Evolutionary conservation across 257 asterid genomes (phyloP), one percentile per base, ranked within the genome.

Genomic region (Fraxinus pennsylvanica): DNA sequence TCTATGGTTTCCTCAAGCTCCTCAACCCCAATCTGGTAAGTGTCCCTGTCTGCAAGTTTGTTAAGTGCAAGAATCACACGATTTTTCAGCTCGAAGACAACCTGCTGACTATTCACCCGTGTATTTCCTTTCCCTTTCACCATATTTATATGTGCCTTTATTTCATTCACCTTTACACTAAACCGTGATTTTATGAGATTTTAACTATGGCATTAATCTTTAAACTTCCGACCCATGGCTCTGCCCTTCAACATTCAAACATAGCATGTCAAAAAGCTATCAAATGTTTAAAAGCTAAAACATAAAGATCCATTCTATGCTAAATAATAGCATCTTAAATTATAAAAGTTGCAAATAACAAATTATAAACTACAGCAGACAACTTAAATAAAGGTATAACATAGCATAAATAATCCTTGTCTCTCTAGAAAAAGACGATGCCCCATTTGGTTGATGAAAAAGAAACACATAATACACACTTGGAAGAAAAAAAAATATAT

Each of bases 21-120:
- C 79, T 93, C 96, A 27, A 88, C 93, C 9, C 96, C 99, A 76
- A 93, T 87, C 65, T 86, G 97, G 79, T 90, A 85, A 71, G 99
- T 95, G 78, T 95, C 99, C 83, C 98, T 85, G 78, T 95, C 99
- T 13, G 96, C 96, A 74, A 95, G 91, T 91, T 95, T 95, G 89
- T 82, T 89, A 69, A 93, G 90, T 25, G 99, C 90, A 82, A 86
- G 83, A 84, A 83, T 90, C 66, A 91, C 93, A 0, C 92, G 93
- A 50, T 93, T 97, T 80, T 95, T 95, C 79, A 93, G 90, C 88
- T 95, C 93, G 75, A 89, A 94, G 84, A 78, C 89, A 67, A 86
- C 89, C 76, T 88, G 97, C 82, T 92, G 97, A 80, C 79, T 82
- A 61, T 85, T 90, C 85, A 72, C 76, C 87, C 92, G 82, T 1